Base-by-base conservation (phyloP, 805 yeast species). In the Suhomyces sp. region DNA sequence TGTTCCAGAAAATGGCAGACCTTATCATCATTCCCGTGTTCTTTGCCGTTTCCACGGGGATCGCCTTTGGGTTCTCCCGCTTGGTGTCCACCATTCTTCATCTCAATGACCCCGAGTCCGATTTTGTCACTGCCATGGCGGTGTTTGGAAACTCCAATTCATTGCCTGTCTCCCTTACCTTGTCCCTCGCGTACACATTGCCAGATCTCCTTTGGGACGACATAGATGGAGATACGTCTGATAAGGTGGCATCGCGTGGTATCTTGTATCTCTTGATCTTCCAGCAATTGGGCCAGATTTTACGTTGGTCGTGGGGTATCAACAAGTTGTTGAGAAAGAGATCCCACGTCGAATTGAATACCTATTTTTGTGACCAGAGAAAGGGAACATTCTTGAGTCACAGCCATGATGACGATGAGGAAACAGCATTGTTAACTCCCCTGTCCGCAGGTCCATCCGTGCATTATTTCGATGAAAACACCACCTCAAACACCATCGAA, bases 111-210 rank as follows among this genome's bases (percentile, higher is more conserved):
- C 77, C 85, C 10, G 97, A 93, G 61, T 55, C 86, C 3, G 90
- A 91, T 63, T 91, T 87, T 51, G 96, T 93, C 32, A 83, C 95
- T 15, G 98, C 96, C 2, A 93, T 93, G 95, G 88, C 93, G 2
- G 96, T 90, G 5, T 91, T 91, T 63, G 98, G 97, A 35, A 93
- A 91, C 63, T 87, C 96, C 28, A 91, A 91, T 67, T 85, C 95
- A 8, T 73, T 91, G 37, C 98, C 98, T 0, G 98, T 91, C 2
- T 88, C 96, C 0, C 71, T 93, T 46, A 84, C 93, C 1, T 66
- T 93, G 38, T 82, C 95, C 1, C 66, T 84, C 44, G 80, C 90
- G 1, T 81, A 81, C 53, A 80, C 91, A 0, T 65, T 84, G 40
- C 95, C 93, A 2, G 77, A 79, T 43, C 66, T 84, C 40, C 73